Evolutionary conservation across 2,329 filamentous ascomycete genomes (phyloP), one percentile per base, ranked within the genome.

Genomic region (Aspergillus vadensis): DNA sequence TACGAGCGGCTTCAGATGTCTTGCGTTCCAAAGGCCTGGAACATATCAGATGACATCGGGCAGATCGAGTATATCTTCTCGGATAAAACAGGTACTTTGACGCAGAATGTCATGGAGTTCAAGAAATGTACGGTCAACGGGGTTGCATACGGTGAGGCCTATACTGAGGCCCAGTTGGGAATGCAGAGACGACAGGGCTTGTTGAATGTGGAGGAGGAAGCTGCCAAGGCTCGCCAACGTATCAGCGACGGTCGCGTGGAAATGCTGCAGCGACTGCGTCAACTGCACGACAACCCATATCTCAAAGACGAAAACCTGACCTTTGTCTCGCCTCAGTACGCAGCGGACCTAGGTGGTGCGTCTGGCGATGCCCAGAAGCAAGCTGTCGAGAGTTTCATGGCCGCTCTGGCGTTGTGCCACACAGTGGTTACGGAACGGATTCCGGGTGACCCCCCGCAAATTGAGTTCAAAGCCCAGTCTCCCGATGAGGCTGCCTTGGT

Each of bases 1-100:
- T 55, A 55, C 25, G 53, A 55, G n/a, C 39, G 39, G 6, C 32
- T 55, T 41, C 19, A 55, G 2, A 55, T 55, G 53, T 44, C 53
- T 14, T 55, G 53, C 32, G 53, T 55, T 2, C 53, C 53, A 39
- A 30, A 44, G n/a, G 41, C 53, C 10, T 55, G 53, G 53, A 55
- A 55, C 5, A 55, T 55, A 7, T 55, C 53, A 4, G 53, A 55
- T 17, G 53, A 55, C 30, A 55, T 55, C 3, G 95, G 95, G 15
- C 95, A 99, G 77, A 96, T 99, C 64, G 94, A 97, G 77, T 98
- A 97, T 80, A 96, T 98, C 68, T 98, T 98, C 77, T 97, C 91
- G 0, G 91, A 96, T 82, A 96, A 96, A 79, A 96, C 91, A 0
- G 91, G 91, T 59, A 96, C 91, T 3, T 79, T 96, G 64, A 96